Evolutionary conservation across 177 flowering plant genomes (phyloP), one percentile per base, ranked within the genome.

Genomic region (Vitis hybrid): DNA sequence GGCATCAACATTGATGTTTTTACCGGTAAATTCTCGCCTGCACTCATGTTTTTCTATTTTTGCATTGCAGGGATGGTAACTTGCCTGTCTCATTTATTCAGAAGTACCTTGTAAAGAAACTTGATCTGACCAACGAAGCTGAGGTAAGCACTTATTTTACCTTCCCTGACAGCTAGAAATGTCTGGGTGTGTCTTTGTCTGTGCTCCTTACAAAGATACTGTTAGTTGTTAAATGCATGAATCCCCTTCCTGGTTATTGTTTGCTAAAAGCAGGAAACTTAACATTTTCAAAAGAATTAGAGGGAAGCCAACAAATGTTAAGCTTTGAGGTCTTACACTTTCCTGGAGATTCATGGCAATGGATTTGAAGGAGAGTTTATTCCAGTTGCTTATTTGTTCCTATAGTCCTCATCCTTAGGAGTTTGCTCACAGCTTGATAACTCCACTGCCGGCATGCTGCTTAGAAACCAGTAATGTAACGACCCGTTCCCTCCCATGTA

Each of bases 101-200:
- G 51, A 83, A 83, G 70, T 83, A 83, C 70, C 80, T 83, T 35
- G 74, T 72, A 3, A 77, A 74, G 75, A 83, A 83, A 74, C 82
- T 83, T 16, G 72, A 79, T 61, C 86, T 83, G 49, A 65, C 59
- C 14, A 77, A 76, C 70, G 86, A 81, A 70, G 52, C 82, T 13
- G 83, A 83, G 83, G 86, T 80, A 61, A 74, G 80, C 51, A 65
- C 58, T 24, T 72, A 62, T 57, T 35, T 51, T 52, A 21, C 68
- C n/a, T 60, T 50, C 56, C 16, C 16, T 46, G 5, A n/a, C 49
- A 13, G n/a, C 1, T 62, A 16, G 30, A 62, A 13, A 21, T 57
- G 10, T 58, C 6, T 49, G 51, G 3, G n/a, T 64, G 18, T 11
- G 30, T 15, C 19, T 15, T 3, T 10, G 19, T 63, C 5, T 48